Percentiles rank a stretch among this genome's conserved stretches.
These are phyloP conservation scores for Fusarium sp. DNA, from an alignment of 2,329 filamentous ascomycete genomes.

Conservation along the genomic window DNA sequence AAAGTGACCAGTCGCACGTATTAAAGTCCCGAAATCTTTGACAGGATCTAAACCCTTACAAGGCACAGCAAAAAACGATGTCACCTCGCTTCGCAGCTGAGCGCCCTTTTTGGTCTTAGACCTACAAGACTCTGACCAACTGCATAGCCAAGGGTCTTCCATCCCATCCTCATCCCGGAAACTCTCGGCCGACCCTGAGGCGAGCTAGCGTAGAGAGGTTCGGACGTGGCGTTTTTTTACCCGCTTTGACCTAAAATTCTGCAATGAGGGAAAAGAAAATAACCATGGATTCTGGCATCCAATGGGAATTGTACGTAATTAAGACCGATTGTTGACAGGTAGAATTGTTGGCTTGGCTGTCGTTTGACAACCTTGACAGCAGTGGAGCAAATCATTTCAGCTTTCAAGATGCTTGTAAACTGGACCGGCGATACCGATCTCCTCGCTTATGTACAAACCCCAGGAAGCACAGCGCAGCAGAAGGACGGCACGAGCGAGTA, in stretches of 20 bases:
- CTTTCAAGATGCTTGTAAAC: slow-evolving; percentile 17
- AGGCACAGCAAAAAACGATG: slow-evolving; percentile 20
- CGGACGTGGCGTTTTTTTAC: background rate
- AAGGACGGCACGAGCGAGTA: background rate
- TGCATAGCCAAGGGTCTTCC: background rate
- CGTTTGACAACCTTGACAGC: background rate
- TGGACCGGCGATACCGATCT: slow-evolving; percentile 6
- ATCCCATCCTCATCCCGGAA: slow-evolving; percentile 4
- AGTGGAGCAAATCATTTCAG: background rate
- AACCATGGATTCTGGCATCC: background rate
- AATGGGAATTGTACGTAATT: background rate
- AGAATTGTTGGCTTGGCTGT: background rate
- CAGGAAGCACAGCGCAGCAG: background rate
- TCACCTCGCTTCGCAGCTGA: slow-evolving; percentile 11
- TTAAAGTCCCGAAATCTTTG: background rate
- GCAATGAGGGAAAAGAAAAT: background rate
- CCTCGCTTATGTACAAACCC: slow-evolving; percentile 1
- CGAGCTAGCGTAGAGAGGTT: background rate
- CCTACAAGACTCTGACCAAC: background rate
- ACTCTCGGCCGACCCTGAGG: background rate
- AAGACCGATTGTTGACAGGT: background rate
- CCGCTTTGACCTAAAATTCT: background rate
- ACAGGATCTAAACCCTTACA: background rate
- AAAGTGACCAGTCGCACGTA: background rate
- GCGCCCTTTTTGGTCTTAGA: background rate